Conservation (phyloP, 2,329 filamentous ascomycete genomes). For the Xylaria arbuscula region DNA sequence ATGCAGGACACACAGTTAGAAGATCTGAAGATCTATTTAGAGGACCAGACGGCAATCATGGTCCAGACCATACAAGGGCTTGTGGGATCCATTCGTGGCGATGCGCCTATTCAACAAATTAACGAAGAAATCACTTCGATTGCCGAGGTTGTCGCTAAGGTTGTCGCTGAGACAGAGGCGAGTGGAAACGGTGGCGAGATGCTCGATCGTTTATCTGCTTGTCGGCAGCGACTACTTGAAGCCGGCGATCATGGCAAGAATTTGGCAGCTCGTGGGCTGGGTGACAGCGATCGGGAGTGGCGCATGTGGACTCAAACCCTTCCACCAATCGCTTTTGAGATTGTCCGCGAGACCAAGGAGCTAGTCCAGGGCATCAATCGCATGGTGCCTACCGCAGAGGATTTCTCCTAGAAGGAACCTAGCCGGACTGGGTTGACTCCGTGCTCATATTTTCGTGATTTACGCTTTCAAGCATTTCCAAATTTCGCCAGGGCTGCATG, state of each 20-base stretch:
- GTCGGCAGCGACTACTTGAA: constrained; percentile 73
- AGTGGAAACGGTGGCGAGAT: constrained; percentile 65
- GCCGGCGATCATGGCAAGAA: constrained; percentile 70
- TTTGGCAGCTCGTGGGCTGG: constrained; percentile 63
- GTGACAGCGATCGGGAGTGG: constrained; percentile 67
- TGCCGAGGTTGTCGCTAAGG: constrained; percentile 74
- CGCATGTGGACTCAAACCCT: constrained; percentile 75
- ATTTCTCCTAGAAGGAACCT: constrained; percentile 56
- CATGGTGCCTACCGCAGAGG: constrained; percentile 55
- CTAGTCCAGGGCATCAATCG: constrained; percentile 64
- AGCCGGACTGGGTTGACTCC: constrained; percentile 38
- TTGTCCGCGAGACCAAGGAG: constrained; percentile 84
- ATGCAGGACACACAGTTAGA: constrained; percentile 56
- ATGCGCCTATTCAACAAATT: constrained; percentile 72
- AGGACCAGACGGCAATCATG: constrained; percentile 82
- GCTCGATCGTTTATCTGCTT: constrained; percentile 68
- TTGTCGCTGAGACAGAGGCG: constrained; percentile 73
- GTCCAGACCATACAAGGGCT: constrained; percentile 86
- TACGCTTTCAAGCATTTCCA: constrained; percentile 33
- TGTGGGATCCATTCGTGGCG: constrained; percentile 75
- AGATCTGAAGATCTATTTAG: constrained; percentile 77
- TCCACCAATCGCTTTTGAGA: constrained; percentile 87
- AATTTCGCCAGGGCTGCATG: constrained; percentile 30
- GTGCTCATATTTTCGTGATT: constrained; percentile 39
- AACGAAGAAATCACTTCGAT: constrained; percentile 78